phyloP scores from a whole-genome alignment of 2,329 filamentous ascomycete species.

The Pochonia chlamydosporia region DNA sequence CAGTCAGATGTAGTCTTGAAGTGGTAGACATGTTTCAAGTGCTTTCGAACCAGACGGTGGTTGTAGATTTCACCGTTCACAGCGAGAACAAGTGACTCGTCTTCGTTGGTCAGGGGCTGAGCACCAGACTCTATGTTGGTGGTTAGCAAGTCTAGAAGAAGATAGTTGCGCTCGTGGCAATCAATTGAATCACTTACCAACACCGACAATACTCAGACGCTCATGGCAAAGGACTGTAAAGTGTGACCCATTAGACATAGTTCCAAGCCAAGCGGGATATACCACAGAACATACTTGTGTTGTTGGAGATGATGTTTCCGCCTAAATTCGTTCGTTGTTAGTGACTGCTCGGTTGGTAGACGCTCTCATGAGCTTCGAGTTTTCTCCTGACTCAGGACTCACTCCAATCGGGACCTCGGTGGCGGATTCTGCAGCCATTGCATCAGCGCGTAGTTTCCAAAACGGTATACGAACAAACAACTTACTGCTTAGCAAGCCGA shows the following conservation, averaged over 20 bases:
- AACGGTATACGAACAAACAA: not conserved
- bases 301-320: conserved; percentile 82
- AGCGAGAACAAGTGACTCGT: conserved; percentile 80
- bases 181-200: conserved; percentile 56
- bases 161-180: no score
- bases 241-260: conserved; percentile 5
- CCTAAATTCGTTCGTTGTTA: conserved; percentile 41
- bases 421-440: conserved; percentile 62
- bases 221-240: conserved; percentile 85
- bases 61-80: conserved; percentile 99
- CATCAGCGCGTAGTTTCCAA: conserved; percentile 9
- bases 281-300: conserved; percentile 67
- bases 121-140: conserved; percentile 72
- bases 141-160: conserved; percentile 1
- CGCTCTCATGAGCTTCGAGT: not conserved
- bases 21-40: conserved; percentile 75
- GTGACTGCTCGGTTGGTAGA: not conserved
- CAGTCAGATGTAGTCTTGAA: conserved; percentile 99
- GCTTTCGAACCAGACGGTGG: conserved; percentile 90
- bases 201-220: conserved; percentile 93
- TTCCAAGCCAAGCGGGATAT: no score
- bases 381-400: conserved; percentile 37
- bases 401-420: conserved; percentile 99
- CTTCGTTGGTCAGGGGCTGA: conserved; percentile 89
- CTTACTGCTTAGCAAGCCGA: conserved; percentile 89